Evolutionary conservation across 139 green algal genomes (phyloP), one percentile per base, ranked within the genome.

Genomic region (Spirogloea muscicola): DNA sequence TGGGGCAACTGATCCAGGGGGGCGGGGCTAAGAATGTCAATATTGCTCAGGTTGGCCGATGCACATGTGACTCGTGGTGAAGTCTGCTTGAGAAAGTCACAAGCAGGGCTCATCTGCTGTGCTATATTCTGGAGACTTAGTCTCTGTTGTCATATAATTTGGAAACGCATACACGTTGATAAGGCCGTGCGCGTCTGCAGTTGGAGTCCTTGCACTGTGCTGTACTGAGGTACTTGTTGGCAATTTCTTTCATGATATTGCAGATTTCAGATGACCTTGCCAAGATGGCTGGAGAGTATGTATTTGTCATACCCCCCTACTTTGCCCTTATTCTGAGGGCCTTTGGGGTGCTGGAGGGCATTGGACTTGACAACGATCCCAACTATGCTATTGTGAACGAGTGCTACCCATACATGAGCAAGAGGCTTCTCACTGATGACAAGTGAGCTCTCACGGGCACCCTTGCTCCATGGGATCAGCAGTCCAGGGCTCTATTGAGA

Each of bases 341-440:
- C 3, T 98, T 98, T 85, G 88, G 73, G 64, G 89, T 94, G 21
- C 94, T 98, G 44, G 94, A 98, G 84, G 92, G 92, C 68, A 92
- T 96, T 33, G 91, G 91, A 7, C 69, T 88, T 21, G 60, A 51
- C 21, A 37, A 58, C 16, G 82, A 88, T 67, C 49, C 61, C 2
- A 74, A 81, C 31, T 88, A 87, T 46, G 58, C 70, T 27, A 88
- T 86, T 43, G 68, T 85, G 33, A 29, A 89, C 21, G 90, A 96
- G 82, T 97, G 91, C 86, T 91, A 96, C 82, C 94, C 94, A 6
- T 98, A 98, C 86, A 66, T 98, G 3, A 48, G 76, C 43, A 70
- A 83, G 39, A 63, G 82, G 33, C 58, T 86, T 18, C 48, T 86
- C 46, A 79, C 77, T n/a, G 82, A 86, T 49, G 71, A 84, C 66